Conservation (phyloP, 495 filamentous ascomycete genomes). For the Corynascus novoguineensis region DNA sequence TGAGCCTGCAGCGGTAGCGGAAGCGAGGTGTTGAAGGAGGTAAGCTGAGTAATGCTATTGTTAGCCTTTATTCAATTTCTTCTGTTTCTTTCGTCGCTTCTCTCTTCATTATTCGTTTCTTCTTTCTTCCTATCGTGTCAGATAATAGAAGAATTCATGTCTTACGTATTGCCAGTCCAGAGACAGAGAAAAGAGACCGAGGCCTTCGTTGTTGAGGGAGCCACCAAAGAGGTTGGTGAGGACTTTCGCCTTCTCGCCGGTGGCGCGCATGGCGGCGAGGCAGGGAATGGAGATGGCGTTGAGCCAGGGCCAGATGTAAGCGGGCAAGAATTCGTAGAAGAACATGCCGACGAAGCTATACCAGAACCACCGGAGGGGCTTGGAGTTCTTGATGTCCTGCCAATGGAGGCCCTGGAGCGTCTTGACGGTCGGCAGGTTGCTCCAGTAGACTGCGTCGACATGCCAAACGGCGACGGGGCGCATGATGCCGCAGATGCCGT, state of each 20-base stretch:
- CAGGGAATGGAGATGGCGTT: slow-evolving; percentile 53
- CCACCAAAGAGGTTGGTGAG: slow-evolving; percentile 58
- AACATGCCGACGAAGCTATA: slow-evolving; percentile 36
- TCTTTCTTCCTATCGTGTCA: too few species aligned
- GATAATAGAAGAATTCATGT: background rate
- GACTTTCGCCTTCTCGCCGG: slow-evolving; percentile 40
- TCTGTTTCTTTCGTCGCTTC: too few species aligned
- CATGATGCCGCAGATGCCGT: slow-evolving; percentile 49
- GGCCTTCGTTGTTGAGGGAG: slow-evolving; percentile 44
- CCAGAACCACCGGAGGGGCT: slow-evolving; percentile 38
- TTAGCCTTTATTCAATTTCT: slow-evolving; percentile 10
- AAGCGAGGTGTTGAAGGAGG: slow-evolving; percentile 31
- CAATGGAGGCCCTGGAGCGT: slow-evolving; percentile 42
- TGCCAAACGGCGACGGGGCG: slow-evolving; percentile 51
- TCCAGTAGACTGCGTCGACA: slow-evolving; percentile 45
- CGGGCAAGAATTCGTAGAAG: slow-evolving; percentile 51
- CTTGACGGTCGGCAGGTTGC: slow-evolving; percentile 36
- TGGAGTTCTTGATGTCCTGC: slow-evolving; percentile 31
- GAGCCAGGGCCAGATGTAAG: slow-evolving; percentile 50
- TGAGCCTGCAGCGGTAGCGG: slow-evolving; percentile 21
- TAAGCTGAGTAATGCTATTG: slow-evolving; percentile 27
- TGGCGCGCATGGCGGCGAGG: slow-evolving; percentile 38
- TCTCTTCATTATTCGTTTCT: too few species aligned
- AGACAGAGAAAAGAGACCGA: slow-evolving; percentile 45
- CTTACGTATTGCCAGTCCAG: slow-evolving; percentile 56